Base-by-base conservation (phyloP, 257 asterid species). In the Misopates orontium region DNA sequence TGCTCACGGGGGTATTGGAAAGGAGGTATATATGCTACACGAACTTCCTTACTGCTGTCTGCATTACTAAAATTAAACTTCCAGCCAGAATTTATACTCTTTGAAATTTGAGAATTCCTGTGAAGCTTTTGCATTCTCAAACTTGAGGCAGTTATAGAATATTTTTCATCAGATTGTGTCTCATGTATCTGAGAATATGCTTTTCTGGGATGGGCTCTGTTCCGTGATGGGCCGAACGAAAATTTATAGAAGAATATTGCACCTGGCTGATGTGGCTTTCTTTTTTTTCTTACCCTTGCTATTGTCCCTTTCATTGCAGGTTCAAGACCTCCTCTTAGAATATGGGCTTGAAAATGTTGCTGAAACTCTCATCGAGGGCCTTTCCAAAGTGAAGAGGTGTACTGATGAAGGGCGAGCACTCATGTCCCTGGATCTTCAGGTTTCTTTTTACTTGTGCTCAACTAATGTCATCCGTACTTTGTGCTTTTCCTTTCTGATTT, bases 381-480 rank as follows among this genome's bases (percentile, higher is more conserved):
- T 90, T 57, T 94, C 98, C 16, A 81, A 96, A 69, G 96, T 94
- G 77, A 90, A 87, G 76, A 88, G 89, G 73, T 94, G 99, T 72
- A 94, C 96, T 31, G 96, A 94, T 72, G 99, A 94, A 80, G 99
- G 99, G 65, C 82, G 96, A 53, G 99, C 99, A 1, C 99, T 94
- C 69, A 94, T 94, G 99, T 86, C 96, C 9, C 79, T 94, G 58
- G 98, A 94, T 90, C 96, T 90, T 70, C 99, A 94, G 98, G 99
- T 94, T 68, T 74, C 62, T 42, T 41, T 28, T 72, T 61, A 55
- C 71, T 56, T 60, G 31, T 41, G 32, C 70, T 62, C 3, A 63
- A 41, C 17, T 51, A 42, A 68, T 66, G 24, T 8, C 12, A 21
- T 69, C 13, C 16, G 9, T 21, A 44, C 44, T 7, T 16, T 40